Conservation (phyloP, 345 rosid genomes). For the Pistacia atlantica region DNA sequence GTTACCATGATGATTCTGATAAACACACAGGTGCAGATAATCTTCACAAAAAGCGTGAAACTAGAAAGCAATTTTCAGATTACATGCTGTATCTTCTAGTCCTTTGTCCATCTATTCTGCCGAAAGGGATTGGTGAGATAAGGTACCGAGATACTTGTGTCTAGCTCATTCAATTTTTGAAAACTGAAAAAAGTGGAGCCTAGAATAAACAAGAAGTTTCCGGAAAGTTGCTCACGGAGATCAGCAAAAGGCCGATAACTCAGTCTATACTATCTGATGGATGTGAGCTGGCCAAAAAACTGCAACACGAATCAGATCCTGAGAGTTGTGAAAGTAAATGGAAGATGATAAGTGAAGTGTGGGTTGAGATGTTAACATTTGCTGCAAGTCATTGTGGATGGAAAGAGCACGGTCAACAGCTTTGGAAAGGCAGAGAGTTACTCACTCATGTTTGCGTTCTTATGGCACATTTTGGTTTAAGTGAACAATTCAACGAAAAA, state of each 20-base stretch:
- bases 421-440: constrained; percentile 28
- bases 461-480: constrained; percentile 22
- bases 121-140: background rate
- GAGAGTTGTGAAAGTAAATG: background rate
- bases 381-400: constrained; percentile 22
- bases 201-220: background rate
- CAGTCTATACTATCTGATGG: constrained; percentile 15
- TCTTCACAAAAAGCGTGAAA: no score
- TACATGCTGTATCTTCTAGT: constrained; percentile 20
- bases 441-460: constrained; percentile 27
- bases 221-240: background rate
- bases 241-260: background rate
- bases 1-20: background rate
- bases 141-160: background rate
- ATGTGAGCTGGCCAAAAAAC: background rate
- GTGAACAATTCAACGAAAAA: constrained; percentile 14
- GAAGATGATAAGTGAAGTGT: constrained; percentile 15
- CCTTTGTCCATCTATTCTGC: background rate
- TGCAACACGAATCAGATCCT: background rate
- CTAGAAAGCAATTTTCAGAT: background rate
- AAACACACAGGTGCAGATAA: background rate
- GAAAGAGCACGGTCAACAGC: constrained; percentile 20
- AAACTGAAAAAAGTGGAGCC: no score
- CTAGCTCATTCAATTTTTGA: background rate
- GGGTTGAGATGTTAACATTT: constrained; percentile 22